Percentiles rank a stretch among this genome's conserved stretches.
Evolutionary conservation across 139 green algal genomes (phyloP).

Genomic region (Ettlia oleoabundans): DNA sequence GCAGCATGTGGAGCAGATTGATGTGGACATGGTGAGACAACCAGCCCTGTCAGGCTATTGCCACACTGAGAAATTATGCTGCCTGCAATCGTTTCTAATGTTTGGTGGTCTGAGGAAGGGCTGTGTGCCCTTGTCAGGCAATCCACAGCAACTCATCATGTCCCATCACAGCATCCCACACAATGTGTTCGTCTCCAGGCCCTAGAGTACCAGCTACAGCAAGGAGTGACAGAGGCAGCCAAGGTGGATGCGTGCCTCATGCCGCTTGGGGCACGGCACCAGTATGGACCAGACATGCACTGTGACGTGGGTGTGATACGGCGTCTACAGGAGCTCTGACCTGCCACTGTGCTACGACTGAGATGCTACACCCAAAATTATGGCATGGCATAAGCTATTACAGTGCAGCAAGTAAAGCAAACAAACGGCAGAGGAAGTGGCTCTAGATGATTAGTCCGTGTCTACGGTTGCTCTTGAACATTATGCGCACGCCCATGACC

Average conservation of each 20-base stretch:
- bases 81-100: too few species aligned
- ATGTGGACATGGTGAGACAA: slow-evolving; percentile 84
- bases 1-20: slow-evolving; percentile 92
- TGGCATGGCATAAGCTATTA: neutral
- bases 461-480: slow-evolving; percentile 37
- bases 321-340: slow-evolving; percentile 43
- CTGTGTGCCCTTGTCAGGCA: neutral
- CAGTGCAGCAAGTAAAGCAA: neutral
- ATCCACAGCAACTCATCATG: neutral
- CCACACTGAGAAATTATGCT: too few species aligned
- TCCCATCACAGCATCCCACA: neutral
- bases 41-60: too few species aligned
- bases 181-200: slow-evolving; percentile 53
- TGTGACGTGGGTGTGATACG: slow-evolving; percentile 45
- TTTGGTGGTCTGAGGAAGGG: too few species aligned
- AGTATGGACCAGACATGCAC: slow-evolving; percentile 54
- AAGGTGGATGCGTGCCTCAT: slow-evolving; percentile 59
- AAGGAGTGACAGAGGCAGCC: slow-evolving; percentile 69
- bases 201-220: slow-evolving; percentile 90
- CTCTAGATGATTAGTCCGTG: slow-evolving; percentile 37
- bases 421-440: too few species aligned
- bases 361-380: too few species aligned
- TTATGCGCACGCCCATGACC: slow-evolving; percentile 38
- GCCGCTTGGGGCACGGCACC: slow-evolving; percentile 46
- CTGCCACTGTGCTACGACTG: too few species aligned